A percentile compares a stretch with the other conserved stretches of the same genome.
Conservation (phyloP, 768 basidiomycete species). For the Tulasnella sp. region DNA sequence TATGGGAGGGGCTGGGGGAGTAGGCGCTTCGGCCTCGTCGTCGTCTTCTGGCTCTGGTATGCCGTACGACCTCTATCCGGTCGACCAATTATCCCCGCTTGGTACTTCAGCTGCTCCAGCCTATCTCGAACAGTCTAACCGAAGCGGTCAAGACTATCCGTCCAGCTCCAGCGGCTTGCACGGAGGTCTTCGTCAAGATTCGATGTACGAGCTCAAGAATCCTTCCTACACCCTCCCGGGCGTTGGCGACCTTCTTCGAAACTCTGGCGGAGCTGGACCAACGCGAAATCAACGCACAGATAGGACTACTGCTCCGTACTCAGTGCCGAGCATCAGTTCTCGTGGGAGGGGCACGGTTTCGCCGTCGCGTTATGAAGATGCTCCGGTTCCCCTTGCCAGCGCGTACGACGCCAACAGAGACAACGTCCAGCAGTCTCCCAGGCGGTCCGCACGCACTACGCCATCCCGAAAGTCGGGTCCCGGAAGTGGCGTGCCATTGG, state of each 20-base stretch:
- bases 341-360: background rate
- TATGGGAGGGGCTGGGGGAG: background rate
- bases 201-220: background rate
- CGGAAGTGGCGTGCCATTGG: background rate
- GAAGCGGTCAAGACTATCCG: background rate
- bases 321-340: background rate
- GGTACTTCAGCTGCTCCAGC: background rate
- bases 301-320: background rate
- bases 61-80: background rate
- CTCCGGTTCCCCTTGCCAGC: background rate
- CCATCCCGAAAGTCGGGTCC: background rate
- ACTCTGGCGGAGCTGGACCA: background rate
- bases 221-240: background rate
- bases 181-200: background rate
- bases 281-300: background rate
- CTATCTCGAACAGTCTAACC: background rate
- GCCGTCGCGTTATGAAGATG: background rate
- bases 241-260: background rate
- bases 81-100: background rate
- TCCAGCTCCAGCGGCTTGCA: background rate
- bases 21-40: background rate
- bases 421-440: constrained; percentile 1
- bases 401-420: background rate
- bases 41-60: background rate
- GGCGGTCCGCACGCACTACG: background rate